Base-by-base conservation (phyloP, 306 rosid genomes). In the Casuarina glauca region DNA sequence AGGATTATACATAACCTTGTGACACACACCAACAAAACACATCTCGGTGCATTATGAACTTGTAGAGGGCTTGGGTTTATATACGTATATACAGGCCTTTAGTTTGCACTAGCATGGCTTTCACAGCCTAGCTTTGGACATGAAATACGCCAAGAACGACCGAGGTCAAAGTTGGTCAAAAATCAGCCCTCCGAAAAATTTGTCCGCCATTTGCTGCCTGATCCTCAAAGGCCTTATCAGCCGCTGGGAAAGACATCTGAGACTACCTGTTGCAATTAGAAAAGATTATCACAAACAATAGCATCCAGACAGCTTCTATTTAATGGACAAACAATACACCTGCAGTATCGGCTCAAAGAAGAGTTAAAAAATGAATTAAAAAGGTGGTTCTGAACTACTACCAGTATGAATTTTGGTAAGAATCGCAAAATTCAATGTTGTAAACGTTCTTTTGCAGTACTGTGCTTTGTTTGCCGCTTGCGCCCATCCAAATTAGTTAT, bases 391-490 rank as follows among this genome's bases (percentile, higher is more conserved):
- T 38, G 55, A 69, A 80, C 76, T 74, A 78, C 71, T 87, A 90
- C 83, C 90, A 43, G 62, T 74, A 61, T n/a, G 73, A 26, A 80
- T 63, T 84, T 76, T 58, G 72, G 80, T 82, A 82, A 72, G 77
- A 60, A 77, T 50, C 74, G 9, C 20, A 69, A 71, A 50, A 64
- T 78, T 88, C 82, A 78, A 79, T 85, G 87, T 76, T 70, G 61
- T 2, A 75, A 57, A 26, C 51, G 88, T 80, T 81, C 88, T 49
- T 85, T 91, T 52, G 71, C 74, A 52, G 85, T 81, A 58, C 84
- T 44, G 70, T 79, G 86, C 83, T 90, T 89, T 76, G 74, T 91
- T 85, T 52, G 89, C 69, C 82, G 90, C 81, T 88, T 88, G 83
- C 77, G 80, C 75, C 83, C 89, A 46, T 67, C 85, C 16, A 75